Conservation (phyloP, 2,329 filamentous ascomycete species). For the Xylariaceae sp. region DNA sequence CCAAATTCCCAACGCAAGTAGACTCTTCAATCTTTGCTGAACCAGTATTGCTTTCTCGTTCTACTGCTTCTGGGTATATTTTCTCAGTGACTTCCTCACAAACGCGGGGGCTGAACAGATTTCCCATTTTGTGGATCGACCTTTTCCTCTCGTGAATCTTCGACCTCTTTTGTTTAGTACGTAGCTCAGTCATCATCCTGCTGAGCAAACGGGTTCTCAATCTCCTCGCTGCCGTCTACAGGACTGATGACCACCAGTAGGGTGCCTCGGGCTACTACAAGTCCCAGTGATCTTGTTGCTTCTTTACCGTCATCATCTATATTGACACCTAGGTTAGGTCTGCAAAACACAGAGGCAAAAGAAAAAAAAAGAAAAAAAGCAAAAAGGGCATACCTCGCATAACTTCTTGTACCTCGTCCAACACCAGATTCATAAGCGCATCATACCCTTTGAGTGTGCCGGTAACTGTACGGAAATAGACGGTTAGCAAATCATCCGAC, state of each 20-base stretch:
- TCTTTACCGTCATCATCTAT: constrained; percentile 93
- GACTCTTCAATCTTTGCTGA: neutral
- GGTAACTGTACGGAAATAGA: constrained; percentile 62
- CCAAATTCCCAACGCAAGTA: neutral
- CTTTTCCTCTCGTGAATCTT: constrained; percentile 2
- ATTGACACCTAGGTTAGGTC: neutral
- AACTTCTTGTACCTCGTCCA: constrained; percentile 91
- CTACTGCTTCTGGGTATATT: constrained; percentile 5
- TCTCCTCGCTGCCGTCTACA: constrained; percentile 92
- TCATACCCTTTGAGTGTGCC: constrained; percentile 95
- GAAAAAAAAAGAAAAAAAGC: too few relatives aligned
- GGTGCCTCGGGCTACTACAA: constrained; percentile 90
- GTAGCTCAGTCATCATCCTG: constrained; percentile 64
- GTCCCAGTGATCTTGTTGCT: constrained; percentile 77
- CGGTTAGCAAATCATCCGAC: constrained; percentile 12
- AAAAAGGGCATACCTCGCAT: constrained; percentile 71
- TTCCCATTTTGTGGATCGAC: neutral
- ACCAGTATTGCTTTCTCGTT: neutral
- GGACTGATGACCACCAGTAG: constrained; percentile 92
- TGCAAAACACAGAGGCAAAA: too few relatives aligned
- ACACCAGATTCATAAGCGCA: constrained; percentile 95
- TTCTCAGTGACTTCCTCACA: neutral
- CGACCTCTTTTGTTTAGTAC: neutral
- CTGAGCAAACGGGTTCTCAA: constrained; percentile 89
- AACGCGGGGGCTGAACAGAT: neutral